Conservation (phyloP, 306 rosid genomes). For the Hippophae rhamnoides region DNA sequence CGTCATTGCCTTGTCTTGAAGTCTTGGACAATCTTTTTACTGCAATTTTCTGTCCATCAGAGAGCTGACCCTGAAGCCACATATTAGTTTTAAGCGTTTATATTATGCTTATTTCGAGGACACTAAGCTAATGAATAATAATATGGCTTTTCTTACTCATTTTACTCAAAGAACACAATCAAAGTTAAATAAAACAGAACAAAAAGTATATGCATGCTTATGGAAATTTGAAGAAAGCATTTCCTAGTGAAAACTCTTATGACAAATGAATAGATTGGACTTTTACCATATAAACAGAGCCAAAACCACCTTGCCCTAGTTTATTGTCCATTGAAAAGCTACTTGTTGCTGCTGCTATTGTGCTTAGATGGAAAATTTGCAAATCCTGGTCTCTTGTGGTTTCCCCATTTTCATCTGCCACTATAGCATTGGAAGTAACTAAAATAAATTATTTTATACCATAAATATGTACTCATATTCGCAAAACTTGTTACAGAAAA, state of each 20-base stretch:
- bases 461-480: neutral
- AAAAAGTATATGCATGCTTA: neutral
- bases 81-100: neutral
- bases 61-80: slow-evolving; percentile 14
- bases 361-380: slow-evolving; percentile 11
- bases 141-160: neutral
- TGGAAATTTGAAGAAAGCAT: neutral
- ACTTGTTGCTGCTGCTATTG: slow-evolving; percentile 7
- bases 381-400: neutral
- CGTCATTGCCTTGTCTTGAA: slow-evolving; percentile 47
- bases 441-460: neutral
- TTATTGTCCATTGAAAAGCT: slow-evolving; percentile 7
- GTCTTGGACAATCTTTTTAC: slow-evolving; percentile 41
- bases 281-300: slow-evolving; percentile 14
- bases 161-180: neutral
- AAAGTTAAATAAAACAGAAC: neutral
- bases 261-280: neutral
- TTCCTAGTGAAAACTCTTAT: neutral
- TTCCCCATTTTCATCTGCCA: slow-evolving; percentile 6
- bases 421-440: neutral
- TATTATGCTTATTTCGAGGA: neutral
- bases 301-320: slow-evolving; percentile 22
- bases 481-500: neutral
- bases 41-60: slow-evolving; percentile 7
- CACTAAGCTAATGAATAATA: neutral